Evolutionary conservation across 139 green algal genomes (phyloP).

Genomic region (Chlamydomonas sp.): DNA sequence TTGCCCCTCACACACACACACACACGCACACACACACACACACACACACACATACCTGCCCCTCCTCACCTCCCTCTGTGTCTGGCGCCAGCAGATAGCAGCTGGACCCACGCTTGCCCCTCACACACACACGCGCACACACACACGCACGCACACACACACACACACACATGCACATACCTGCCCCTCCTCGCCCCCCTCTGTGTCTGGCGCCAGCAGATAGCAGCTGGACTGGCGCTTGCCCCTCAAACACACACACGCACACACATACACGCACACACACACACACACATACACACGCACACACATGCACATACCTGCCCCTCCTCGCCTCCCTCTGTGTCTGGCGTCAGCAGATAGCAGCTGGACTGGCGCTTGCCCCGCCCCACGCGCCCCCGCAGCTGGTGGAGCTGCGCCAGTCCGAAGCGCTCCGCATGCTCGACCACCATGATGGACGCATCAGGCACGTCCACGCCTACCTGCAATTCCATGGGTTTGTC

Average conservation of each 20-base stretch:
- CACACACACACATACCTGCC: neutral
- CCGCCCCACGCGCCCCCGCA: conserved; percentile 76
- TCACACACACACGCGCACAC: too few relatives aligned
- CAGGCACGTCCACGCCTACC: conserved; percentile 81
- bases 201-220: conserved; percentile 15
- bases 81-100: conserved; percentile 22
- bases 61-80: too few relatives aligned
- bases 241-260: too few relatives aligned
- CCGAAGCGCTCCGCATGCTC: conserved; percentile 90
- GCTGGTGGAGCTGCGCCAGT: conserved; percentile 90
- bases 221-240: conserved; percentile 21
- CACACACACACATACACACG: neutral
- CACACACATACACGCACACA: too few relatives aligned
- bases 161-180: neutral
- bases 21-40: neutral
- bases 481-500: too few relatives aligned
- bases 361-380: conserved; percentile 27
- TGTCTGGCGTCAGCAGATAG: conserved; percentile 18
- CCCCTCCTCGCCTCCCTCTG: neutral
- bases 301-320: neutral
- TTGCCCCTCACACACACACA: too few relatives aligned
- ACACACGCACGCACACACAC: too few relatives aligned
- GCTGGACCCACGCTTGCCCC: conserved; percentile 27
- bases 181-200: too few relatives aligned
- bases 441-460: conserved; percentile 86